phyloP scores from a whole-genome alignment of 371 early-diverging fungal genomes.

The Mucor racemosus region DNA sequence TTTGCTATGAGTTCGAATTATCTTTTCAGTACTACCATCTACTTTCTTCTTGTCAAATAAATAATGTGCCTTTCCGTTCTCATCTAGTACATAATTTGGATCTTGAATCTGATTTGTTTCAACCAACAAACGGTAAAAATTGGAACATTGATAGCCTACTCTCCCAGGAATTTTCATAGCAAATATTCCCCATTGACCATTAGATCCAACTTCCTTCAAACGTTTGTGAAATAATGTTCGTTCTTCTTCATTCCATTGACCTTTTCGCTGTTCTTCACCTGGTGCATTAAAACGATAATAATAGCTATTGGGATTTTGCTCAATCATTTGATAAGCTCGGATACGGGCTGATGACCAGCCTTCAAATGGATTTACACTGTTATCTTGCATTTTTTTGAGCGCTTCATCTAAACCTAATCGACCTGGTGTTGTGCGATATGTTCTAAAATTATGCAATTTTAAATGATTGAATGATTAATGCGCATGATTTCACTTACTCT shows the following conservation, averaged over 20 bases:
- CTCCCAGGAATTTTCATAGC: slow-evolving; percentile 94
- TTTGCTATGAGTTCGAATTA: slow-evolving; percentile 78
- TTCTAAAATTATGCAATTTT: slow-evolving; percentile 44
- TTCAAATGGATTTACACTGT: slow-evolving; percentile 79
- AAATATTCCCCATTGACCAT: slow-evolving; percentile 96
- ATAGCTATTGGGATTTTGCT: slow-evolving; percentile 91
- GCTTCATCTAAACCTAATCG: slow-evolving; percentile 89
- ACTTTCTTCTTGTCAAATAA: slow-evolving; percentile 84
- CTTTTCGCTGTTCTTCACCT: slow-evolving; percentile 90
- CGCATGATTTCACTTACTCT: slow-evolving; percentile 51
- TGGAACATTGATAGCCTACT: slow-evolving; percentile 96
- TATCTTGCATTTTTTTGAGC: slow-evolving; percentile 80
- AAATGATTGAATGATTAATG: slow-evolving; percentile 13
- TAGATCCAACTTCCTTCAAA: slow-evolving; percentile 84
- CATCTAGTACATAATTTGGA: slow-evolving; percentile 89
- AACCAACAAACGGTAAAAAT: slow-evolving; percentile 88
- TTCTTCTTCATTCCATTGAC: slow-evolving; percentile 88
- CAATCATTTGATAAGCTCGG: slow-evolving; percentile 87
- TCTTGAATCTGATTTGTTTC: slow-evolving; percentile 86
- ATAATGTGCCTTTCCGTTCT: slow-evolving; percentile 87
- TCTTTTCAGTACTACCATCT: slow-evolving; percentile 77
- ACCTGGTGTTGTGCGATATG: slow-evolving; percentile 64
- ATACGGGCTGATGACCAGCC: slow-evolving; percentile 96
- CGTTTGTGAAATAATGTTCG: slow-evolving; percentile 81
- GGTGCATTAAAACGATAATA: slow-evolving; percentile 97